Percentiles rank a stretch among this genome's conserved stretches.
These are phyloP conservation scores for Apophysomyces elegans DNA, from an alignment of 371 early-diverging fungal genomes.

Conservation along the genomic window DNA sequence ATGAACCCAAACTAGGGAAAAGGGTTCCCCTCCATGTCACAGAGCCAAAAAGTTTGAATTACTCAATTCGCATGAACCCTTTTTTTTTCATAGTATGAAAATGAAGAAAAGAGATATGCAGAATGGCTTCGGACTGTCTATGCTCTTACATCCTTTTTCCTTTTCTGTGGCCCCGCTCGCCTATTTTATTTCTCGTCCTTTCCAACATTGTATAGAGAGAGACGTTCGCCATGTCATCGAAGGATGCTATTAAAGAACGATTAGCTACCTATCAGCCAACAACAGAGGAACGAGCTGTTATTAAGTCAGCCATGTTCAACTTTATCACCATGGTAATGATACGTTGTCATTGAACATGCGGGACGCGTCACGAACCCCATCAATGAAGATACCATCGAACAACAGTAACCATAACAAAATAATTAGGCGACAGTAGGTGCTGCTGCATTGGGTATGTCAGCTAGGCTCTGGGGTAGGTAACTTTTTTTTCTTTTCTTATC, in stretches of 20 bases:
- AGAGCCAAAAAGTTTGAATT: too few relatives aligned
- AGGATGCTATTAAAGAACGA: slow-evolving; percentile 36
- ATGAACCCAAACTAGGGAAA: slow-evolving; percentile 3
- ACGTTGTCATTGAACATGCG: background rate
- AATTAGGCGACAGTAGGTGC: slow-evolving; percentile 40
- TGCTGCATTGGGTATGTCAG: slow-evolving; percentile 45
- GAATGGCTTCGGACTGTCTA: too few relatives aligned
- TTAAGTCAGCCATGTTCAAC: slow-evolving; percentile 44
- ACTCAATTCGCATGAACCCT: too few relatives aligned
- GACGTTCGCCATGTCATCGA: slow-evolving; percentile 9
- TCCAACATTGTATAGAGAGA: background rate
- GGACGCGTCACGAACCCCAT: too few relatives aligned
- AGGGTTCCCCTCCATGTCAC: background rate
- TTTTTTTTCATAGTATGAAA: too few relatives aligned
- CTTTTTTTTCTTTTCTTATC: too few relatives aligned
- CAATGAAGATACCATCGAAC: too few relatives aligned
- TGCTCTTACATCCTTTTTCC: too few relatives aligned
- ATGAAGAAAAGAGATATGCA: too few relatives aligned
- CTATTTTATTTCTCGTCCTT: background rate
- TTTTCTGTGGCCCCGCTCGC: too few relatives aligned
- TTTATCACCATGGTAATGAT: slow-evolving; percentile 25
- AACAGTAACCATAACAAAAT: background rate
- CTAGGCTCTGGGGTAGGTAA: slow-evolving; percentile 37
- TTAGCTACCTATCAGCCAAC: slow-evolving; percentile 33
- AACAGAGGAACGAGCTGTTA: slow-evolving; percentile 33